A percentile compares a stretch with the other conserved stretches of the same genome.
Evolutionary conservation across 139 green algal genomes (phyloP).

Genomic region (Coelastrella sp.): DNA sequence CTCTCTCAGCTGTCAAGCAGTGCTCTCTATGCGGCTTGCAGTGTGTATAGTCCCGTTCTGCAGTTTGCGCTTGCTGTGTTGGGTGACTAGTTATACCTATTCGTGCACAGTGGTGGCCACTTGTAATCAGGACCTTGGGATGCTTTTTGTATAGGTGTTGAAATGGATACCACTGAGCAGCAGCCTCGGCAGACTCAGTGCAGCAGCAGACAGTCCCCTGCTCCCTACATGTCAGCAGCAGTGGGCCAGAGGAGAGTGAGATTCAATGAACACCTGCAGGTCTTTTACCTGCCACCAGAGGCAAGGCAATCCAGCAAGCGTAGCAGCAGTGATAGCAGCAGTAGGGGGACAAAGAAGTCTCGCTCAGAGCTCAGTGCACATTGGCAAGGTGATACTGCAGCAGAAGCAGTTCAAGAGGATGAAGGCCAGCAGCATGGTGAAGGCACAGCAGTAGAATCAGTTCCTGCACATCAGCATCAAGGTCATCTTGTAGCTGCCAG

Average conservation of each 20-base stretch:
- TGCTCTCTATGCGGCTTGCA: too few relatives aligned
- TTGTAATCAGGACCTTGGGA: too few relatives aligned
- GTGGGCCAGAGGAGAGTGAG: neutral
- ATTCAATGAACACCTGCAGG: conserved; percentile 13
- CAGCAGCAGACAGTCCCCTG: too few relatives aligned
- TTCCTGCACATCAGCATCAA: conserved; percentile 18
- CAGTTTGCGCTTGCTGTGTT: too few relatives aligned
- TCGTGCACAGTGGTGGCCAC: too few relatives aligned
- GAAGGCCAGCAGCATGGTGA: neutral
- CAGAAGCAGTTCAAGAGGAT: neutral
- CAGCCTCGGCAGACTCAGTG: too few relatives aligned
- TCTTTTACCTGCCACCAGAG: neutral
- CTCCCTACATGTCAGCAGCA: too few relatives aligned
- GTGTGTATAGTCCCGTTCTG: too few relatives aligned
- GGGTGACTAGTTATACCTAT: too few relatives aligned
- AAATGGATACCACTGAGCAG: too few relatives aligned
- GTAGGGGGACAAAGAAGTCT: neutral
- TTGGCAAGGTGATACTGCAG: neutral
- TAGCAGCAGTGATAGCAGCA: conserved; percentile 11
- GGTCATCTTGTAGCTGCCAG: neutral
- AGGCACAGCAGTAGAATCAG: neutral
- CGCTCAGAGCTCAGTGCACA: neutral
- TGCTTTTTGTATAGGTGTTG: too few relatives aligned
- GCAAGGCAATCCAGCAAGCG: neutral
- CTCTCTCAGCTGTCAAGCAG: too few relatives aligned